A percentile compares a stretch with the other conserved stretches of the same genome.
Evolutionary conservation across 2,329 filamentous ascomycete genomes (phyloP).

Genomic region (Fusarium buxicola): DNA sequence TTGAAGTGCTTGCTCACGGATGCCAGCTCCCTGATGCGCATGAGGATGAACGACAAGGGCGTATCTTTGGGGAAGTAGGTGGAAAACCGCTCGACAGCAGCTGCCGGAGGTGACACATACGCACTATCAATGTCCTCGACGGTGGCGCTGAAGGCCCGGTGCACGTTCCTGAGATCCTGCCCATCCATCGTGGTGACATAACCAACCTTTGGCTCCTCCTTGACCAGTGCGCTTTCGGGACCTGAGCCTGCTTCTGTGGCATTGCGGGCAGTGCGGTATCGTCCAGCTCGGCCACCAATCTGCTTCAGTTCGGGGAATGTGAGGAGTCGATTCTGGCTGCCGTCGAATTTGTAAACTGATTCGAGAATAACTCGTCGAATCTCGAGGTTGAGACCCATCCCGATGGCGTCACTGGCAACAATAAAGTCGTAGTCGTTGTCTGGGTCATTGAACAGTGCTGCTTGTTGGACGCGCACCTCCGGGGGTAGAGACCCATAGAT

Average conservation of each 20-base stretch:
- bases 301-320: constrained; percentile 87
- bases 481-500: constrained; percentile 94
- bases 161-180: constrained; percentile 73
- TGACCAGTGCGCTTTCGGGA: constrained; percentile 13
- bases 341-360: constrained; percentile 77
- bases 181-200: constrained; percentile 82
- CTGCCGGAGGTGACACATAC: constrained; percentile 78
- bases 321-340: constrained; percentile 67
- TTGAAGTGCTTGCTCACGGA: constrained; percentile 74
- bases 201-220: constrained; percentile 65
- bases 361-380: constrained; percentile 94
- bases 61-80: constrained; percentile 84
- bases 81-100: constrained; percentile 79
- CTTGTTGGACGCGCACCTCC: constrained; percentile 92
- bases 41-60: constrained; percentile 85
- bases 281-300: constrained; percentile 91
- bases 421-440: constrained; percentile 95
- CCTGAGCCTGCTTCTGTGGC: constrained; percentile 10
- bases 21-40: constrained; percentile 78
- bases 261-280: constrained; percentile 75
- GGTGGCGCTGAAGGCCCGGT: constrained; percentile 70
- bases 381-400: constrained; percentile 95
- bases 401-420: constrained; percentile 94
- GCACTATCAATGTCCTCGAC: constrained; percentile 76
- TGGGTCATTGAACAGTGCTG: constrained; percentile 92